Base-by-base conservation (phyloP, 2,329 filamentous ascomycete species). In the Penicillium corylophilum region DNA sequence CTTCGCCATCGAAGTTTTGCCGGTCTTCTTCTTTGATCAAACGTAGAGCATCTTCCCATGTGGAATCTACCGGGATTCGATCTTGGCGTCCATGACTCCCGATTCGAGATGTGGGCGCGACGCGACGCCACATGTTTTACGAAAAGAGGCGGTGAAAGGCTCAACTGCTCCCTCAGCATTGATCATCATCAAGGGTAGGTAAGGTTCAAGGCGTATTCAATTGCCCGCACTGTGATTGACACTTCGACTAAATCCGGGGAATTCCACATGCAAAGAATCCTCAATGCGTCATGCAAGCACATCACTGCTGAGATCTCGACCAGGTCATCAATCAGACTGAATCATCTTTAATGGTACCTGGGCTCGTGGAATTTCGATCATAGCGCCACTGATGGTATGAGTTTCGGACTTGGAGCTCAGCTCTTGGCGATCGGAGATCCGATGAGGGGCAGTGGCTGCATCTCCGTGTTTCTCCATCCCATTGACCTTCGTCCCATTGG, bases 1-100 rank as follows among this genome's bases (percentile, higher is more conserved):
- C 64, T 44, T 68, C 64, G 4, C 64, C 59, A 15, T 64, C 70
- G 41, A 74, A 74, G 44, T 74, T 74, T 0, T 54, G 24, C 3
- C 70, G 57, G 24, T 68, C 42, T 1, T 73, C 71, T 0, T 53
- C 43, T 5, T 64, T 29, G 0, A 65, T 60, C 2, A 70, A 47
- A 1, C 60, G 33, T 15, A 73, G 44, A 0, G 67, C 61, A 2
- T 58, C 54, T 33, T 74, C 64, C 71, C 70, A 73, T 36, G 65
- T 65, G 0, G 64, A 63, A 47, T 61, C n/a, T n/a, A n/a, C n/a
- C n/a, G n/a, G n/a, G n/a, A n/a, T n/a, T n/a, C n/a, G n/a, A n/a
- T n/a, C n/a, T n/a, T n/a, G n/a, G n/a, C n/a, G n/a, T n/a, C n/a
- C n/a, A n/a, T n/a, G n/a, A n/a, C n/a, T n/a, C n/a, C n/a, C n/a